These are phyloP conservation scores for Hemisphaericaspora xylofermentans DNA, from an alignment of 1,139 yeast genomes.

Conservation along the genomic window DNA sequence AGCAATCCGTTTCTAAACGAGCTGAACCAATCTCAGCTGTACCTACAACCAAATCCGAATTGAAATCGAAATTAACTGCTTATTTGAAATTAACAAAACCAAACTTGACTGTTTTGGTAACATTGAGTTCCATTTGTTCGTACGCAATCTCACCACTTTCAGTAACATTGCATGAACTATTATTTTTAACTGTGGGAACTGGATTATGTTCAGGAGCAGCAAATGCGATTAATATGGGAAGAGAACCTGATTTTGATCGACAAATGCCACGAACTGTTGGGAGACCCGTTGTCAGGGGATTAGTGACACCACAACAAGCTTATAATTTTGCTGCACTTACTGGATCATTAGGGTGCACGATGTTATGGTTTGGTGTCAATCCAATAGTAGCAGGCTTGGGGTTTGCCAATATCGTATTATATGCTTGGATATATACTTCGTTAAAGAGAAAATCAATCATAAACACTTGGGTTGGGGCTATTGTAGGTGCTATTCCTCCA, in stretches of 20 bases:
- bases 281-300: slow-evolving; percentile 88
- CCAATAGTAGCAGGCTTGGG: slow-evolving; percentile 82
- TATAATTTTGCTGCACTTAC: slow-evolving; percentile 72
- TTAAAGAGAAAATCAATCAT: slow-evolving; percentile 79
- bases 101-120: slow-evolving; percentile 80
- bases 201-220: slow-evolving; percentile 90
- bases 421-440: slow-evolving; percentile 89
- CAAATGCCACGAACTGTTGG: slow-evolving; percentile 86
- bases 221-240: slow-evolving; percentile 93
- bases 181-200: slow-evolving; percentile 80
- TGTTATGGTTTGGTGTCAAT: slow-evolving; percentile 79
- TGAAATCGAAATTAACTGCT: slow-evolving; percentile 47
- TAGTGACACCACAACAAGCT: slow-evolving; percentile 74
- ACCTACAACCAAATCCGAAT: slow-evolving; percentile 12
- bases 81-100: slow-evolving; percentile 87
- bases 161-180: slow-evolving; percentile 64
- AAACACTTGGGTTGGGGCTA: slow-evolving; percentile 98
- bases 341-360: slow-evolving; percentile 69
- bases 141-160: slow-evolving; percentile 89
- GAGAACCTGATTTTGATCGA: slow-evolving; percentile 88
- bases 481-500: slow-evolving; percentile 98
- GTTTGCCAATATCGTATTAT: slow-evolving; percentile 70
- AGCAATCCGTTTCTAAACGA: slow-evolving; percentile 18
- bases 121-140: slow-evolving; percentile 87
- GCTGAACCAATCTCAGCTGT: slow-evolving; percentile 13